Conservation (phyloP, 1,284 basidiomycete genomes). For the Malassezia cuniculi region DNA sequence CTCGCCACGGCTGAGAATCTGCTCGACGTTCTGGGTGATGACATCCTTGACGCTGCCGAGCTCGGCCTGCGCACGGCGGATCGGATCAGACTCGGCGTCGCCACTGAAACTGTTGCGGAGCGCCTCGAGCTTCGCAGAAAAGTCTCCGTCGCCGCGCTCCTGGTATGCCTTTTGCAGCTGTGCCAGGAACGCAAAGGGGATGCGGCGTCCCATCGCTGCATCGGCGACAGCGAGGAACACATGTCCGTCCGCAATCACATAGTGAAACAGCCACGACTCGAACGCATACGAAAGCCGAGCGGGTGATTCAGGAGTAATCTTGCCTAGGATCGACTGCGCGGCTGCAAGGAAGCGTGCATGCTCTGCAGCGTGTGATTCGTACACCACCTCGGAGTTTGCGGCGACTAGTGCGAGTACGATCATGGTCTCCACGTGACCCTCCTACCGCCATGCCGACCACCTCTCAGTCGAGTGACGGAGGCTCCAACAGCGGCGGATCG, state of each 20-base stretch:
- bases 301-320: constrained; percentile 76
- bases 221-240: constrained; percentile 82
- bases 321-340: constrained; percentile 77
- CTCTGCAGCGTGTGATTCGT: constrained; percentile 27
- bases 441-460: no score
- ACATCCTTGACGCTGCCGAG: constrained; percentile 88
- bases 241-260: constrained; percentile 53
- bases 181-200: constrained; percentile 83
- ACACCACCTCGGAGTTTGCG: constrained; percentile 21
- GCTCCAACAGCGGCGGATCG: no score
- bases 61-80: constrained; percentile 76
- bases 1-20: constrained; percentile 84
- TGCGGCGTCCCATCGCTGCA: constrained; percentile 60
- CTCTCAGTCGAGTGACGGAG: no score
- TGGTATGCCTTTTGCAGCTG: constrained; percentile 58
- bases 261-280: constrained; percentile 80
- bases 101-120: constrained; percentile 63
- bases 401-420: constrained; percentile 41
- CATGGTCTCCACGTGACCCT: no score
- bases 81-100: constrained; percentile 76
- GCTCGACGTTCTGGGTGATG: constrained; percentile 59
- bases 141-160: not conserved
- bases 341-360: constrained; percentile 50
- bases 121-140: constrained; percentile 27
- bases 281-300: constrained; percentile 69